Percentiles rank a stretch among this genome's conserved stretches.
phyloP scores from a whole-genome alignment of 768 basidiomycete genomes.

The Leccinum uliginosum region DNA sequence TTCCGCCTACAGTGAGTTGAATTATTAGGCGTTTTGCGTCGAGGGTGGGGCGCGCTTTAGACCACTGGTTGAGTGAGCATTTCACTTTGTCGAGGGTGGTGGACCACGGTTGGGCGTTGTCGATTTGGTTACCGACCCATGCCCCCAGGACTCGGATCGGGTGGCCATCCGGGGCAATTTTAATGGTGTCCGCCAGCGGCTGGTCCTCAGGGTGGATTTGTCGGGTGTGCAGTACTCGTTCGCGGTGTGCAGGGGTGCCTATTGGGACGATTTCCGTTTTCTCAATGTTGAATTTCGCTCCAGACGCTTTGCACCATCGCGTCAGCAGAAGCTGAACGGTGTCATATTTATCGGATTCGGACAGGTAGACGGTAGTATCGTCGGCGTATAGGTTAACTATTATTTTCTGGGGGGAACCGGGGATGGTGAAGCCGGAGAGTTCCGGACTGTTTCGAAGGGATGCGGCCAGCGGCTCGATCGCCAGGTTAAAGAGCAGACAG shows the following conservation, averaged over 20 bases:
- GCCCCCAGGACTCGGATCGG: neutral
- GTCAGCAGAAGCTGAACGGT: conserved; percentile 21
- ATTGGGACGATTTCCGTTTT: conserved; percentile 26
- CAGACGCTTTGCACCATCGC: conserved; percentile 30
- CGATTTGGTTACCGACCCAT: neutral
- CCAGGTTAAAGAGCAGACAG: conserved; percentile 30
- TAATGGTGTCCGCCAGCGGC: neutral
- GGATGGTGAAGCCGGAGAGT: neutral
- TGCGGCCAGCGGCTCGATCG: conserved; percentile 24
- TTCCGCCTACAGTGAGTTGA: conserved; percentile 13
- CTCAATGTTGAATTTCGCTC: conserved; percentile 17
- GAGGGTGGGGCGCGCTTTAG: conserved; percentile 11
- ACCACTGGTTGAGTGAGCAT: too few relatives aligned
- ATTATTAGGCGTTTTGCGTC: conserved; percentile 10
- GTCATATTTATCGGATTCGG: neutral
- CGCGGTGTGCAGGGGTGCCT: conserved; percentile 8
- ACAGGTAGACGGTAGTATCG: neutral
- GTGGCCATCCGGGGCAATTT: neutral
- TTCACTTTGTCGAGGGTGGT: neutral
- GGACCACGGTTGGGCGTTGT: neutral
- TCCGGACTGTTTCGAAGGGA: neutral
- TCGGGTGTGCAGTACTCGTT: neutral
- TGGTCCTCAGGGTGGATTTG: neutral
- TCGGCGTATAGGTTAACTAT: neutral
- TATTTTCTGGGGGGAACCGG: neutral